Evolutionary conservation across 2,329 filamentous ascomycete species (phyloP).

Genomic region (Cercospora citrullina): DNA sequence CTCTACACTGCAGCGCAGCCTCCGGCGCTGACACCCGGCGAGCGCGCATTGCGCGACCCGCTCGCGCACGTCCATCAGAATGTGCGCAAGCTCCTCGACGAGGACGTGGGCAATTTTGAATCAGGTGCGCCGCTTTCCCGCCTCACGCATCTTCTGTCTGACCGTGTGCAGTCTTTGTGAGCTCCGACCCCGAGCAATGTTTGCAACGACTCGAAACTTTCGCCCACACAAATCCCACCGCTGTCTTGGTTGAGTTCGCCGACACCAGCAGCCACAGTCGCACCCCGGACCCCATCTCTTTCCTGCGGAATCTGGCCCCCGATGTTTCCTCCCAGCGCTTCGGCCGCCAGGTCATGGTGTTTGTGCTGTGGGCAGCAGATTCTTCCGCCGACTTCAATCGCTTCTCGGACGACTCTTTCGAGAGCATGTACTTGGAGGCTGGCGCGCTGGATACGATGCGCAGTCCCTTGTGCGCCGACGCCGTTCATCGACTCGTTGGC

Average conservation of each 20-base stretch:
- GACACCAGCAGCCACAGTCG: conserved; percentile 16
- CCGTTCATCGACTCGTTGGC: conserved; percentile 35
- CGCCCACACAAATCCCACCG: conserved; percentile 29
- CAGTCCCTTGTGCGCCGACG: conserved; percentile 71
- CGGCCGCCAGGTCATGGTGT: conserved; percentile 35
- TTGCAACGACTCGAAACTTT: conserved; percentile 30
- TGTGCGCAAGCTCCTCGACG: conserved; percentile 35
- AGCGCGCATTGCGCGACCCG: conserved; percentile 7
- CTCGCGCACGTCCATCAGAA: conserved; percentile 32
- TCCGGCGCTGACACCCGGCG: conserved; percentile 20
- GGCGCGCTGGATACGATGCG: conserved; percentile 85
- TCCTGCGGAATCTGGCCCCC: conserved; percentile 31
- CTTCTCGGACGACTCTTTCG: conserved; percentile 20
- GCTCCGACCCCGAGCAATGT: conserved; percentile 31
- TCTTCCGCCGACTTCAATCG: conserved; percentile 12
- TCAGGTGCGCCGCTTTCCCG: conserved; percentile 29
- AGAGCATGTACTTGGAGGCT: conserved; percentile 68
- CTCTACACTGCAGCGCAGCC: conserved; percentile 26
- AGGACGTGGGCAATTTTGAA: conserved; percentile 36
- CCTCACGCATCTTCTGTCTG: conserved; percentile 1
- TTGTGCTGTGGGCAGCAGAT: conserved; percentile 28
- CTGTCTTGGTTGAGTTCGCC: conserved; percentile 34
- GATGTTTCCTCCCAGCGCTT: conserved; percentile 32
- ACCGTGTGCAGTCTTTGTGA: conserved; percentile 34
- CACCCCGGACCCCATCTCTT: conserved; percentile 20